phyloP scores from a whole-genome alignment of 2,329 filamentous ascomycete species.

The Paracoccidioides lutzii region DNA sequence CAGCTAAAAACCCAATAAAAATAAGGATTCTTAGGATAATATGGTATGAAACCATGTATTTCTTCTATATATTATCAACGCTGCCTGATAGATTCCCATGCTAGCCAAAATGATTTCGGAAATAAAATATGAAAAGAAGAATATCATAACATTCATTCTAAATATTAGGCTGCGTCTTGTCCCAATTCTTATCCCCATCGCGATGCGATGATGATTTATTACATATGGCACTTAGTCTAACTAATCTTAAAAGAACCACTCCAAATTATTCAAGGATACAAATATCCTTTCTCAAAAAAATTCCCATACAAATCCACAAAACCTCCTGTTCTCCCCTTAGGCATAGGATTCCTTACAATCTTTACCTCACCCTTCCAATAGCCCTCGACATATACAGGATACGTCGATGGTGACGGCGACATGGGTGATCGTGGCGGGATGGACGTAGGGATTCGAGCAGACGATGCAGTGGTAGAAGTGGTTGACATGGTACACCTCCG shows the following conservation, averaged over 20 bases:
- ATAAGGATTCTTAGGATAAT: neutral
- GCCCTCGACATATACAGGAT: slow-evolving; percentile 36
- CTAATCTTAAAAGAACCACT: neutral
- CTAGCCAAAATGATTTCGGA: neutral
- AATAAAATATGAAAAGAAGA: neutral
- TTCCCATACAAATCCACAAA: slow-evolving; percentile 42
- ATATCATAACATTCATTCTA: neutral
- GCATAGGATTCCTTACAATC: slow-evolving; percentile 37
- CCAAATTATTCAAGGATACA: slow-evolving; percentile 33
- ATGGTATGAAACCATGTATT: neutral
- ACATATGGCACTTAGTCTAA: too few relatives aligned
- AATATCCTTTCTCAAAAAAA: slow-evolving; percentile 40
- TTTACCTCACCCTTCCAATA: slow-evolving; percentile 49
- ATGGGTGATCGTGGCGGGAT: neutral
- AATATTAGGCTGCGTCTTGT: too few relatives aligned
- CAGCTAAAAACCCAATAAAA: neutral
- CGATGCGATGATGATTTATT: too few relatives aligned
- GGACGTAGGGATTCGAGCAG: neutral
- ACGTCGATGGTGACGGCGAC: neutral
- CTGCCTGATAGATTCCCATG: neutral
- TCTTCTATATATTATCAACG: neutral
- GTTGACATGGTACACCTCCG: neutral
- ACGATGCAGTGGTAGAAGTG: neutral
- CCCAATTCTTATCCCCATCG: too few relatives aligned
- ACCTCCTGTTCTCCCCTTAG: slow-evolving; percentile 25